Percentiles rank a stretch among this genome's conserved stretches.
These are phyloP conservation scores for Calonectria pseudoreteaudii DNA, from an alignment of 2,329 filamentous ascomycete species.

Conservation along the genomic window DNA sequence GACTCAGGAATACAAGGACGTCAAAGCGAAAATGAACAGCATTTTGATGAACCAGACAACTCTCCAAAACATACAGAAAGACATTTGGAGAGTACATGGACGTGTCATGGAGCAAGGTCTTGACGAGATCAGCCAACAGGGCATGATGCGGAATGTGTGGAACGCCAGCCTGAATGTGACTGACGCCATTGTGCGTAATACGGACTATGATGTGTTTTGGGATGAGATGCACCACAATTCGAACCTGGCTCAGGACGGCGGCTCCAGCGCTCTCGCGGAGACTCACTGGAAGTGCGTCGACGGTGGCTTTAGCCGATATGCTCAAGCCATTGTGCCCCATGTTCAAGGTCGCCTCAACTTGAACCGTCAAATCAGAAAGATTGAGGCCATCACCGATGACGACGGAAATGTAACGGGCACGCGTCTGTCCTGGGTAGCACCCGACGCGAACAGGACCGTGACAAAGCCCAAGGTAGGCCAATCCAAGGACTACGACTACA, in stretches of 20 bases:
- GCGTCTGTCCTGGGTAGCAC: not conserved
- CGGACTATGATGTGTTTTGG: constrained; percentile 30
- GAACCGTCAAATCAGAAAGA: not conserved
- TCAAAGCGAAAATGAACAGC: not conserved
- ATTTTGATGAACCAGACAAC: not conserved
- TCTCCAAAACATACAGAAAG: not conserved
- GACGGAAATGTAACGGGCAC: not conserved
- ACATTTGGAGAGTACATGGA: not conserved
- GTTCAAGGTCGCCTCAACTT: not conserved
- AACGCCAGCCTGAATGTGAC: not conserved
- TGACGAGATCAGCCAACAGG: not conserved
- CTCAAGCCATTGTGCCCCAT: constrained; percentile 36
- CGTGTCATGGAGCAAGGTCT: not conserved
- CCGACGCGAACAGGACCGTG: not conserved
- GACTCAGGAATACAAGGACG: not conserved
- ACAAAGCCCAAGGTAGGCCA: not conserved
- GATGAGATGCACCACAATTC: constrained; percentile 31
- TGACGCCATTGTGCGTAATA: constrained; percentile 36
- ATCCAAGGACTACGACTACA: not conserved
- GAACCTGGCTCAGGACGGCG: constrained; percentile 20
- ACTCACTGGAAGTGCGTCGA: constrained; percentile 30
- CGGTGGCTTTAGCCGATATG: constrained; percentile 57
- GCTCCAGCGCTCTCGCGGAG: constrained; percentile 14
- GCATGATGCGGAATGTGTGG: not conserved
- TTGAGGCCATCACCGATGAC: not conserved